Base-by-base conservation (phyloP, 73 alveolate genomes). In the Paramecium octaurelia region DNA sequence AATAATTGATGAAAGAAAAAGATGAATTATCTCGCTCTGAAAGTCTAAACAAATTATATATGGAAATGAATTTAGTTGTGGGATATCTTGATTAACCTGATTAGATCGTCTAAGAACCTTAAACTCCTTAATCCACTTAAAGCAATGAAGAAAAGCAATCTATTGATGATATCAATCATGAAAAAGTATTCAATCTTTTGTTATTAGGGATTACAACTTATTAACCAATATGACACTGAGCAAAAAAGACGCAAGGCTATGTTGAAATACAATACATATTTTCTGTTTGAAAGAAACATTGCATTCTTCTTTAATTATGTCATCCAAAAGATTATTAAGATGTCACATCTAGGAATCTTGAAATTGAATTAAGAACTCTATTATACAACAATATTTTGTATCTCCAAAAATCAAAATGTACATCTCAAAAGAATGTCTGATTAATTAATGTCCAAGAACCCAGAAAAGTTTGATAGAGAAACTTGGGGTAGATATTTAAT, bases 271-370 rank as follows among this genome's bases (percentile, higher is more conserved):
- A 89, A 89, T 35, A 83, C 80, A 11, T 89, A 89, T 35, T 70
- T 89, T 43, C 29, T 89, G n/a, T 89, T 70, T 73, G 94, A 89
- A 44, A 77, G 94, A 46, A 89, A 89, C 48, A 89, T 89, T 29
- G 94, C 94, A 27, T 89, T 89, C 84, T 89, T 89, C 85, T 89
- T 83, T 89, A 89, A 89, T 50, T 89, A 70, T 70, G 94, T 89
- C 29, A 89, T 89, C 12, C 42, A 89, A 83, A 89, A 89, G 18
- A 48, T 89, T 8, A 89, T 89, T 44, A 89, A 89, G 43, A 83
- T 83, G 86, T 44, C 80, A 21, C 70, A 89, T 4, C 58, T 71
- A 48, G 70, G 85, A 70, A 40, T 31, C 34, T 89, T 89, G 59
- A 64, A 69, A 64, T 36, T 89, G 20, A 77, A 84, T 44, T 43